Evolutionary conservation across 495 filamentous ascomycete species (phyloP).

Genomic region (Cercophora samala): DNA sequence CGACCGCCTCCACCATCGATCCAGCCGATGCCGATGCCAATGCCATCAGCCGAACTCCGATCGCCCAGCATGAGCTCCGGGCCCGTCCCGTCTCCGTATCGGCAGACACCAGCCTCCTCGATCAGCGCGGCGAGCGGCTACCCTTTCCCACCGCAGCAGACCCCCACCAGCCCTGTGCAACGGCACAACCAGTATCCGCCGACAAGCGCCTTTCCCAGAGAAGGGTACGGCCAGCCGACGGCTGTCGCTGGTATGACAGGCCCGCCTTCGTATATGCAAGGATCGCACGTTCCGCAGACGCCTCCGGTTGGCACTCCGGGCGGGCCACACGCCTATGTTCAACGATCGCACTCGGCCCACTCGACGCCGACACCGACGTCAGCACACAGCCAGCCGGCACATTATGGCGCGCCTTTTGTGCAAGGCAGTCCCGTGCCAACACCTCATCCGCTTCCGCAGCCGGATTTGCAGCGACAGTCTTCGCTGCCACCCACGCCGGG

Average conservation of each 20-base stretch:
- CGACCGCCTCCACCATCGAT: slow-evolving; percentile 51
- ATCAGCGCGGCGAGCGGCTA: slow-evolving; percentile 46
- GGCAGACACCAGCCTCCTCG: slow-evolving; percentile 47
- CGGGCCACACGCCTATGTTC: slow-evolving; percentile 18
- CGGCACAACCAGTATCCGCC: slow-evolving; percentile 48
- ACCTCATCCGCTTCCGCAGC: slow-evolving; percentile 42
- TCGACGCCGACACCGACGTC: slow-evolving; percentile 58
- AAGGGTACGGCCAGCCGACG: slow-evolving; percentile 47
- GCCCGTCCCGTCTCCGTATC: slow-evolving; percentile 50
- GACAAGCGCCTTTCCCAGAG: slow-evolving; percentile 41
- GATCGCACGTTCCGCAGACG: slow-evolving; percentile 49
- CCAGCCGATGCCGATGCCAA: slow-evolving; percentile 40
- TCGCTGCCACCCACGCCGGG: slow-evolving; percentile 57
- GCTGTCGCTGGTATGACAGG: slow-evolving; percentile 42
- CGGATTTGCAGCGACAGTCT: slow-evolving; percentile 45
- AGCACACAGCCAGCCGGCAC: slow-evolving; percentile 50
- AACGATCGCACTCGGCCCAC: slow-evolving; percentile 48
- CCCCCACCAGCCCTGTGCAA: slow-evolving; percentile 50
- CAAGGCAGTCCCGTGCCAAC: slow-evolving; percentile 55
- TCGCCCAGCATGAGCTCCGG: slow-evolving; percentile 47
- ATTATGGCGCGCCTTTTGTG: slow-evolving; percentile 46
- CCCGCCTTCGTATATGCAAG: slow-evolving; percentile 44
- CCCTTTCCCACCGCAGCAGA: slow-evolving; percentile 54
- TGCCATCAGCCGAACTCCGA: slow-evolving; percentile 43
- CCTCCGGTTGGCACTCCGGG: slow-evolving; percentile 48